A percentile compares a stretch with the other conserved stretches of the same genome.
These are phyloP conservation scores for Stagonosporopsis vannaccii DNA, from an alignment of 2,329 filamentous ascomycete species.

Conservation along the genomic window DNA sequence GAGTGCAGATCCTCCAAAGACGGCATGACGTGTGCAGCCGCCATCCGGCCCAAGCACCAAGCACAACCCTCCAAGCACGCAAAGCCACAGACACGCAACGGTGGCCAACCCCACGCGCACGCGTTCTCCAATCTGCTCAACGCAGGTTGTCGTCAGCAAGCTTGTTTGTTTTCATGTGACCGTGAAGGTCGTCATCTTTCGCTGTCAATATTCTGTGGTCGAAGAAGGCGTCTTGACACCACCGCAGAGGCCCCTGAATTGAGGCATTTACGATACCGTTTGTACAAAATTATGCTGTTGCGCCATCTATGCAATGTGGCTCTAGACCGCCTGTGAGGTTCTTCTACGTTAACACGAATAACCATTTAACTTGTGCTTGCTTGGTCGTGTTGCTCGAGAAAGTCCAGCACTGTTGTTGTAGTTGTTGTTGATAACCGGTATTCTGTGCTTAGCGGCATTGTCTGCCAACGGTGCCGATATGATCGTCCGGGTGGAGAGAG, in stretches of 20 bases:
- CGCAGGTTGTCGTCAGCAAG: slow-evolving; percentile 15
- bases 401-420: too few species aligned
- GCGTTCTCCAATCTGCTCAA: slow-evolving; percentile 10
- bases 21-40: slow-evolving; percentile 30
- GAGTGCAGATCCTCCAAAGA: slow-evolving; percentile 29
- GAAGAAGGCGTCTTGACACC: background rate
- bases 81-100: slow-evolving; percentile 5
- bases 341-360: background rate
- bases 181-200: background rate
- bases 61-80: background rate
- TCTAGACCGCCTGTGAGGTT: background rate
- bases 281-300: slow-evolving; percentile 12
- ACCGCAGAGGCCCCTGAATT: slow-evolving; percentile 6
- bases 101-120: slow-evolving; percentile 24
- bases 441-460: background rate
- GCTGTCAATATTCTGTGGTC: background rate
- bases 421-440: background rate
- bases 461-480: background rate
- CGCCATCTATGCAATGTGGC: slow-evolving; percentile 1
- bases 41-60: slow-evolving; percentile 17
- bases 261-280: slow-evolving; percentile 3
- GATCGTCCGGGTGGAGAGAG: background rate
- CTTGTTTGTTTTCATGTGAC: slow-evolving; percentile 8
- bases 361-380: background rate
- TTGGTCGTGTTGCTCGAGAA: background rate